These are phyloP conservation scores for Annulohypoxylon truncatum DNA, from an alignment of 2,329 filamentous ascomycete species.

Conservation along the genomic window DNA sequence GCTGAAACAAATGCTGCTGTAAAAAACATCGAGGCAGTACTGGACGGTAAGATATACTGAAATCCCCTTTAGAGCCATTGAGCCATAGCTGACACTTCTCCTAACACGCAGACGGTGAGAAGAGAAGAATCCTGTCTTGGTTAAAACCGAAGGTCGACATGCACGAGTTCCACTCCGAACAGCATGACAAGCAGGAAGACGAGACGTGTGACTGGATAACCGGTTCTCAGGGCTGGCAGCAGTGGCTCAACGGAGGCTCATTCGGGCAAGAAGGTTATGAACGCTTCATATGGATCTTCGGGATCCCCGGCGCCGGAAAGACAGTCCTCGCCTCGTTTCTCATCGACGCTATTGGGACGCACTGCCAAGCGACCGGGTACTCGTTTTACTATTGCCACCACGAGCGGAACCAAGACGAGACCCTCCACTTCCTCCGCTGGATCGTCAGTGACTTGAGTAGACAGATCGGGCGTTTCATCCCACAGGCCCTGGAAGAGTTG, in stretches of 20 bases:
- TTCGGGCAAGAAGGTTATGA: slow-evolving; percentile 9
- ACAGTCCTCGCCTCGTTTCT: slow-evolving; percentile 48
- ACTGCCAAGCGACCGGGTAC: slow-evolving; percentile 32
- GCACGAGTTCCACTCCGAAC: slow-evolving; percentile 33
- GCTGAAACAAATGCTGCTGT: slow-evolving; percentile 5
- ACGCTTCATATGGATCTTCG: slow-evolving; percentile 34
- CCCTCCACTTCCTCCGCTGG: slow-evolving; percentile 45
- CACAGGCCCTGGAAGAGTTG: slow-evolving; percentile 30
- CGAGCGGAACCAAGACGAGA: slow-evolving; percentile 46
- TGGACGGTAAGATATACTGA: slow-evolving; percentile 28
- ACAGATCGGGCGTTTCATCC: slow-evolving; percentile 34
- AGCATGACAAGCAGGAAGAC: slow-evolving; percentile 35
- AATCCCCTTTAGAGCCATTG: background rate
- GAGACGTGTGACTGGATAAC: slow-evolving; percentile 38
- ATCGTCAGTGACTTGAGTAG: slow-evolving; percentile 44
- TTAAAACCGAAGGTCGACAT: slow-evolving; percentile 29
- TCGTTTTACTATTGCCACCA: slow-evolving; percentile 51
- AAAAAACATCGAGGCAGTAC: slow-evolving; percentile 26
- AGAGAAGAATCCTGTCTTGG: slow-evolving; percentile 31
- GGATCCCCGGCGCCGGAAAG: slow-evolving; percentile 46
- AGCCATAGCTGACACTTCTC: slow-evolving; percentile 8
- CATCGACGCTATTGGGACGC: slow-evolving; percentile 38
- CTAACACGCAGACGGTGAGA: slow-evolving; percentile 17
- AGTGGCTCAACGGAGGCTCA: slow-evolving; percentile 32
- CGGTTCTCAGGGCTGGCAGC: slow-evolving; percentile 19